These are phyloP conservation scores for Plasmodium vivax DNA, from an alignment of 169 alveolate species.

Conservation along the genomic window DNA sequence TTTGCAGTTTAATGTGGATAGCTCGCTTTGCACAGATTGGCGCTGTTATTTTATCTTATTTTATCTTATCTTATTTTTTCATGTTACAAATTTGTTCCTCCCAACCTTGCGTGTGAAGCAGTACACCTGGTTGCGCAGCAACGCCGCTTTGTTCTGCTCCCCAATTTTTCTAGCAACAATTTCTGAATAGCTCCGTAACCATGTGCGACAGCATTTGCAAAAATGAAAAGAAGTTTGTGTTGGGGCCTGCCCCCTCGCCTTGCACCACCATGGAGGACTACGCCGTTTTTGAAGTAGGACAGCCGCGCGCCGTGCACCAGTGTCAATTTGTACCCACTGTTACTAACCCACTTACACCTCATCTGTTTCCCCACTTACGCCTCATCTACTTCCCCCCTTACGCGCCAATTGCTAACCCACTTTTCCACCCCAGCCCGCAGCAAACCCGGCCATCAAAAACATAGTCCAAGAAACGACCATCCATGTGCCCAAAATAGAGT, in stretches of 20 bases:
- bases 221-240: slow-evolving; percentile 13
- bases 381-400: too few relatives aligned
- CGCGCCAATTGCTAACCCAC: not conserved
- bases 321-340: not conserved
- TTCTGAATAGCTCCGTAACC: not conserved
- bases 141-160: not conserved
- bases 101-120: not conserved
- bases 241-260: slow-evolving; percentile 44
- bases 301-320: not conserved
- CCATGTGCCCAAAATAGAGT: slow-evolving; percentile 61
- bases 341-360: not conserved
- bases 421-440: not conserved
- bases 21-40: not conserved
- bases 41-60: not conserved
- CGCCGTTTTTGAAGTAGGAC: slow-evolving; percentile 29
- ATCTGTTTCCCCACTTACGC: too few relatives aligned
- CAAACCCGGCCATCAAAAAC: slow-evolving; percentile 40
- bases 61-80: not conserved
- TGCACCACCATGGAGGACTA: slow-evolving; percentile 49
- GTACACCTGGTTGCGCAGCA: not conserved
- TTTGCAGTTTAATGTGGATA: not conserved
- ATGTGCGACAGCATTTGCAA: slow-evolving; percentile 72
- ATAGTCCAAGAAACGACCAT: slow-evolving; percentile 73
- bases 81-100: not conserved
- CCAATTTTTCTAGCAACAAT: not conserved